Base-by-base conservation (phyloP, 2,329 filamentous ascomycete species). In the Ceratocystis cubensis region DNA sequence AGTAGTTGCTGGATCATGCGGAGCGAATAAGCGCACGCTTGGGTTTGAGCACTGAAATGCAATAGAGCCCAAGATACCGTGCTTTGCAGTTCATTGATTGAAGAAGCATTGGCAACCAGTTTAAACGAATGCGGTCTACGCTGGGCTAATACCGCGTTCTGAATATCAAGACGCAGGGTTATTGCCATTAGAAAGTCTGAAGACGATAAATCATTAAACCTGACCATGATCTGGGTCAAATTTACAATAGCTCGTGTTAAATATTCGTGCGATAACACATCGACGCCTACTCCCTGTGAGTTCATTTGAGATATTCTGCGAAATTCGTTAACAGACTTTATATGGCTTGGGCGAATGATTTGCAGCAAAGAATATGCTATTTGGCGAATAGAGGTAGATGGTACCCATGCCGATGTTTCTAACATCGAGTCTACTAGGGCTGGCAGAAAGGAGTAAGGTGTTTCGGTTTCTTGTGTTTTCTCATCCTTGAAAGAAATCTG, bases 1-100 rank as follows among this genome's bases (percentile, higher is more conserved):
- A 77, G 64, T 7, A 76, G 71, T 28, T 75, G 75, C 1, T 81
- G 69, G 3, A 84, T 66, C 28, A 77, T 71, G n/a, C 70, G 66
- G 10, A 72, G 59, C 0, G 71, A 72, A 45, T 72, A 71, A 85
- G 83, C 68, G 75, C 75, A 22, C 81, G 72, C 69, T 84, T 81
- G 56, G 84, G 84, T 73, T 69, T 87, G 83, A 0, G 85, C 84
- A 7, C 79, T 73, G 61, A 87, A 77, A 70, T 90, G 87, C 56
- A 88, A 74, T 20, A 81, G 75, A 8, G 80, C 76, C 87, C 86
- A 89, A 1, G 70, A 73, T 61, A 71, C 70, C 59, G 45, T 53
- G n/a, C 71, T 70, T 22, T 73, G 62, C 8, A 69, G 63, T 15
- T 78, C 20, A 69, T 5, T 10, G 75, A 69, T n/a, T 6, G 59